Evolutionary conservation across 164 flowering plant species (phyloP), one percentile per base, ranked within the genome.

Genomic region (Litsea cubeba): DNA sequence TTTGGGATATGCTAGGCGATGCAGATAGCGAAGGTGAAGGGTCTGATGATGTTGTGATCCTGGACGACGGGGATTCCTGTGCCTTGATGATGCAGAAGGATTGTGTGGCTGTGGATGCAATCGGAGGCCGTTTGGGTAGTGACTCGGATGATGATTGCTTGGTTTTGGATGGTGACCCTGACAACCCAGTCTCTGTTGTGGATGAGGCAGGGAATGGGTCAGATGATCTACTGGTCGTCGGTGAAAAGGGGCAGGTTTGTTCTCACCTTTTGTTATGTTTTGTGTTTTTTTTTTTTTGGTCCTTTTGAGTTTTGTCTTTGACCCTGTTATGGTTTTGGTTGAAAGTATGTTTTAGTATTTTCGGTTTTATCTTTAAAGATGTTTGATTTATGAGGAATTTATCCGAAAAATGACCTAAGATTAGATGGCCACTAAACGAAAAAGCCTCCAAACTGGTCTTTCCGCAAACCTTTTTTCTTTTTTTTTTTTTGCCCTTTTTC

Each of bases 81-180:
- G 60, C 23, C 25, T 51, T 62, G 0, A 32, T 26, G 8, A n/a
- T 4, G 1, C 73, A 35, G 74, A 73, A 76, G 71, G 70, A 14
- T 63, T 54, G 30, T 26, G 65, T 46, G 79, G 26, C 71, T 49
- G 69, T 30, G 30, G 72, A 30, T 35, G 24, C 12, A 3, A 49
- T 20, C 22, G 75, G 81, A 32, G 4, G 65, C 18, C 20, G 28
- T 60, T 76, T 24, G 20, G 77, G 63, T 30, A 73, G 24, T 69
- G 85, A 79, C 24, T 81, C 60, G 20, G 88, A 83, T 64, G 95
- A 88, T 75, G 97, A 91, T 67, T 91, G 94, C 74, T 83, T 88
- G 76, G 68, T 91, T 46, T 81, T 91, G 82, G 97, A 90, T 23
- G 86, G 83, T 14, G 97, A 91, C 71, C 97, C 97, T 1, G 91